phyloP scores from a whole-genome alignment of 2,329 filamentous ascomycete species.

The Neofusicoccum laricinum region DNA sequence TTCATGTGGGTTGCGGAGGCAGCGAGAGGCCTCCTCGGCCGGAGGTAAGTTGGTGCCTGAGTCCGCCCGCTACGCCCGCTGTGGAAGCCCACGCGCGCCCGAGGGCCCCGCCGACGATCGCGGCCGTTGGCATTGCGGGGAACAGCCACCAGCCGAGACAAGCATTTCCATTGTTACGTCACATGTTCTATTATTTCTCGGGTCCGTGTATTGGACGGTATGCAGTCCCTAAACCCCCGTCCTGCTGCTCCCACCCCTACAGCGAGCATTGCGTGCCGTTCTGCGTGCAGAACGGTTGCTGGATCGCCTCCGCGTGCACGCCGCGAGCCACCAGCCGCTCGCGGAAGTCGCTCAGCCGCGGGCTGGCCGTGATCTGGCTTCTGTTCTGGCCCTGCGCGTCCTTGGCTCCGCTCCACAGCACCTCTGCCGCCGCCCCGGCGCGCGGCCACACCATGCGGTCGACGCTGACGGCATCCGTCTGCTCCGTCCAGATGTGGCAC shows the following conservation, averaged over 20 bases:
- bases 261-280: slow-evolving; percentile 51
- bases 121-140: background rate
- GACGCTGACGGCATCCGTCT: slow-evolving; percentile 71
- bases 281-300: slow-evolving; percentile 72
- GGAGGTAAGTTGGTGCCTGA: background rate
- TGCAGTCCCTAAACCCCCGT: background rate
- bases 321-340: slow-evolving; percentile 71
- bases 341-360: slow-evolving; percentile 70
- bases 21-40: background rate
- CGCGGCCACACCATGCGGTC: slow-evolving; percentile 78
- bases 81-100: background rate
- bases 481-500: slow-evolving; percentile 76
- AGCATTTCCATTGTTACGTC: background rate
- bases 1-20: background rate
- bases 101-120: background rate
- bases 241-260: background rate
- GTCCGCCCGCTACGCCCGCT: background rate
- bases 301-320: slow-evolving; percentile 62
- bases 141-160: background rate
- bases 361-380: slow-evolving; percentile 62
- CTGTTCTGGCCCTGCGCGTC: slow-evolving; percentile 67
- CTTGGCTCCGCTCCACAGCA: slow-evolving; percentile 72
- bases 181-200: background rate
- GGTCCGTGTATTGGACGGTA: background rate
- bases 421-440: slow-evolving; percentile 69